Conservation (phyloP, 352 stramenopile genomes). For the Peronosclerospora sorghi region DNA sequence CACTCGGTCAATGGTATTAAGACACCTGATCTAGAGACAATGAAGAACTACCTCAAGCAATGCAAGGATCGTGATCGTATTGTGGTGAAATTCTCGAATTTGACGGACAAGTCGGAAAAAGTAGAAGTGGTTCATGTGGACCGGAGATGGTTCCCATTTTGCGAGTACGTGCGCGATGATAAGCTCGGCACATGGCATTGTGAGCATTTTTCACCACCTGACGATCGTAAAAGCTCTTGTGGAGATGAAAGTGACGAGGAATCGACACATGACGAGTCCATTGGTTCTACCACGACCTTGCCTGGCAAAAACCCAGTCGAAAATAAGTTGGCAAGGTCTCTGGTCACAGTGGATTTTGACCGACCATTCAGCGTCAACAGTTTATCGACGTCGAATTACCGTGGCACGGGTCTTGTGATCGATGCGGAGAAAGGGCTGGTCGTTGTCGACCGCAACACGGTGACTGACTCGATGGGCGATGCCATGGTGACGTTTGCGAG, state of each 20-base stretch:
- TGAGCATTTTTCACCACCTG: slow-evolving; percentile 33
- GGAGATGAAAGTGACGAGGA: slow-evolving; percentile 8
- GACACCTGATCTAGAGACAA: slow-evolving; percentile 75
- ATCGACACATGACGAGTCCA: slow-evolving; percentile 10
- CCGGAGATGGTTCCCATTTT: slow-evolving; percentile 86
- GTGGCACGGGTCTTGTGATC: slow-evolving; percentile 82
- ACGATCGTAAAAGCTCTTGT: neutral
- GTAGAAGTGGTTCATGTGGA: slow-evolving; percentile 84
- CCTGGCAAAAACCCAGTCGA: slow-evolving; percentile 76
- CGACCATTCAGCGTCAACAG: slow-evolving; percentile 80
- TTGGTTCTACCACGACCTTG: slow-evolving; percentile 71
- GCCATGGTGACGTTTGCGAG: slow-evolving; percentile 85
- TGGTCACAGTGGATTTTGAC: slow-evolving; percentile 81
- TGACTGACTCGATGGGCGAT: slow-evolving; percentile 81
- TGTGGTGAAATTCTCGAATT: slow-evolving; percentile 75
- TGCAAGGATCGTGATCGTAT: slow-evolving; percentile 73
- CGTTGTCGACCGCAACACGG: slow-evolving; percentile 88
- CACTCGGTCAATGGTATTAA: slow-evolving; percentile 77
- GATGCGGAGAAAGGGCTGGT: slow-evolving; percentile 81
- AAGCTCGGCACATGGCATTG: slow-evolving; percentile 71
- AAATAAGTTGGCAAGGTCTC: slow-evolving; percentile 69
- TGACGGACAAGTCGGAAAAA: slow-evolving; percentile 68
- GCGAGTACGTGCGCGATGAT: slow-evolving; percentile 72
- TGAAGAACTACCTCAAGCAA: slow-evolving; percentile 68
- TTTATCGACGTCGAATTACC: slow-evolving; percentile 77